These are phyloP conservation scores for Xylariales sp. DNA, from an alignment of 2,329 filamentous ascomycete genomes.

Conservation along the genomic window DNA sequence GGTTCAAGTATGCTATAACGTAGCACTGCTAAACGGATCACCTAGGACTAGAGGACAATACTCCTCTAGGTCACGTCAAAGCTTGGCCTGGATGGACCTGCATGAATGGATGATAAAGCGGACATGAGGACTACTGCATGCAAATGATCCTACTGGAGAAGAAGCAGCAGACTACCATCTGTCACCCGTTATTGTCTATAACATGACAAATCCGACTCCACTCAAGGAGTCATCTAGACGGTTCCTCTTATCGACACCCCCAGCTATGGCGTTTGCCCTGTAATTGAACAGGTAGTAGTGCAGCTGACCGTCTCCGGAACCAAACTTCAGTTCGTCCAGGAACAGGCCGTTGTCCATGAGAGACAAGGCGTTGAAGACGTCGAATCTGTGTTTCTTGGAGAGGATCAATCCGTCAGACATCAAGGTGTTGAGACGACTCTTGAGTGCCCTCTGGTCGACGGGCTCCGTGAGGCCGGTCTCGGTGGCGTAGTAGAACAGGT, in stretches of 20 bases:
- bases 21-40: no score
- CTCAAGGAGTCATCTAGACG: constrained; percentile 74
- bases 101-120: no score
- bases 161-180: no score
- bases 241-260: constrained; percentile 78
- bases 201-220: constrained; percentile 86
- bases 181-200: no score
- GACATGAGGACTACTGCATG: no score
- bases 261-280: constrained; percentile 75
- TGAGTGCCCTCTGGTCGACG: constrained; percentile 55
- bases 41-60: no score
- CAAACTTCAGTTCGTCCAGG: constrained; percentile 90
- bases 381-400: constrained; percentile 78
- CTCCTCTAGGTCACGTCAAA: no score
- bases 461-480: constrained; percentile 66
- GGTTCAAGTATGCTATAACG: no score
- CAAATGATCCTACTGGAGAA: no score
- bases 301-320: constrained; percentile 86
- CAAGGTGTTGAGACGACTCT: constrained; percentile 73
- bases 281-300: constrained; percentile 99
- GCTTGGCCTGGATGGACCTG: no score
- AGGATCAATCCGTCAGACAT: constrained; percentile 83
- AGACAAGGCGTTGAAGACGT: constrained; percentile 94
- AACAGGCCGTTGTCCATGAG: constrained; percentile 93
- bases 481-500: constrained; percentile 94